Evolutionary conservation across 1,139 yeast genomes (phyloP), one percentile per base, ranked within the genome.

Genomic region (Suhomyces choctaworum): DNA sequence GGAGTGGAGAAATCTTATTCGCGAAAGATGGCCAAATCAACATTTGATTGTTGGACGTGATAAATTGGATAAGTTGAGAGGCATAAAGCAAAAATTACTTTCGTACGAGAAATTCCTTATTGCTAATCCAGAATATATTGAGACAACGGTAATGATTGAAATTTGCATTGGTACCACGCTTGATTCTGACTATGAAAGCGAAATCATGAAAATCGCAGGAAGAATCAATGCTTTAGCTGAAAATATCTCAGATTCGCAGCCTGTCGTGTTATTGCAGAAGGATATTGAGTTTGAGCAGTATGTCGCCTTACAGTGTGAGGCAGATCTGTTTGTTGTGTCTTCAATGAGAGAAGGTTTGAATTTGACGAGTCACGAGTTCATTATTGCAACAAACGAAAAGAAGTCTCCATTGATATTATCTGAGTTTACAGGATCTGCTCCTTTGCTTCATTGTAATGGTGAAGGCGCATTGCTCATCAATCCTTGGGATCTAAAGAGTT

Each of bases 341-440:
- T 84, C 96, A 1, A 76, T 92, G 73, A 80, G 98, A 55, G 99
- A 94, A 60, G 98, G 98, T 13, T 85, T 92, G 86, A 92, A 92
- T 53, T 69, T 92, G 54, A 89, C 98, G 0, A 89, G 97, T 51
- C 98, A 94, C 54, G 98, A 92, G 58, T 94, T 84, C 56, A 77
- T 89, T 24, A 82, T 82, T 38, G 88, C 96, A 16, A 78, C 95
- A 4, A 66, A 72, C 19, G 80, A 76, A 26, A 75, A 77, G 44
- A 80, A 84, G 46, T 84, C 96, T 0, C 96, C 97, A 0, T 71
- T 92, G 46, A 73, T 92, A 39, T 62, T 92, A 41, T 85, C 96
- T 25, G 99, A 92, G 58, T 92, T 94, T 50, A 89, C 97, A 0
- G 98, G 98, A 1, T 85, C 96, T 10, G 95, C 97, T 0, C 73